phyloP scores from a whole-genome alignment of 805 yeast genomes.

The Metschnikowia chrysomelidarum region DNA sequence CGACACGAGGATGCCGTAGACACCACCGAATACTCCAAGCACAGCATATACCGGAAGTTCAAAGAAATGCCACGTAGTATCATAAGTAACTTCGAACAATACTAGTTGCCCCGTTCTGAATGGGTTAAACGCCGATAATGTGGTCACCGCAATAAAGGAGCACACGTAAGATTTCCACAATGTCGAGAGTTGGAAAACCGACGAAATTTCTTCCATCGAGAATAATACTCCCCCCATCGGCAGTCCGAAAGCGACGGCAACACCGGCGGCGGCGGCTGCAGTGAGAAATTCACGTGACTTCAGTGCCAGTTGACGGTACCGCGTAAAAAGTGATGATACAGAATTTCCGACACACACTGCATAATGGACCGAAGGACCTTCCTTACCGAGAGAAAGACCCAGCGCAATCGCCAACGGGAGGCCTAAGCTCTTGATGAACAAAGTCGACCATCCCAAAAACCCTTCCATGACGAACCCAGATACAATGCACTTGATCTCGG shows the following conservation, averaged over 20 bases:
- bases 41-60: constrained; percentile 80
- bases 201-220: constrained; percentile 86
- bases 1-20: constrained; percentile 77
- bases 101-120: constrained; percentile 94
- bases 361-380: constrained; percentile 97
- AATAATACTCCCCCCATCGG: constrained; percentile 97
- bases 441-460: constrained; percentile 71
- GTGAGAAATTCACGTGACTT: constrained; percentile 62
- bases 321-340: constrained; percentile 54
- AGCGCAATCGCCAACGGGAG: constrained; percentile 90
- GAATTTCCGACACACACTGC: constrained; percentile 94
- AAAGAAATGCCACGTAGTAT: constrained; percentile 78
- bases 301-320: constrained; percentile 45
- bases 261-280: constrained; percentile 97
- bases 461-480: constrained; percentile 82
- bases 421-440: constrained; percentile 72
- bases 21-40: constrained; percentile 88
- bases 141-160: constrained; percentile 81
- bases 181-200: constrained; percentile 69
- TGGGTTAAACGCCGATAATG: constrained; percentile 80
- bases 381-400: constrained; percentile 93
- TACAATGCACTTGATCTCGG: constrained; percentile 92
- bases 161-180: constrained; percentile 93
- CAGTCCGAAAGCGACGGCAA: constrained; percentile 95
- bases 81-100: constrained; percentile 86